Percentiles rank a stretch among this genome's conserved stretches.
Conservation (phyloP, 1,284 basidiomycete genomes). For the Volvariella surrecta region DNA sequence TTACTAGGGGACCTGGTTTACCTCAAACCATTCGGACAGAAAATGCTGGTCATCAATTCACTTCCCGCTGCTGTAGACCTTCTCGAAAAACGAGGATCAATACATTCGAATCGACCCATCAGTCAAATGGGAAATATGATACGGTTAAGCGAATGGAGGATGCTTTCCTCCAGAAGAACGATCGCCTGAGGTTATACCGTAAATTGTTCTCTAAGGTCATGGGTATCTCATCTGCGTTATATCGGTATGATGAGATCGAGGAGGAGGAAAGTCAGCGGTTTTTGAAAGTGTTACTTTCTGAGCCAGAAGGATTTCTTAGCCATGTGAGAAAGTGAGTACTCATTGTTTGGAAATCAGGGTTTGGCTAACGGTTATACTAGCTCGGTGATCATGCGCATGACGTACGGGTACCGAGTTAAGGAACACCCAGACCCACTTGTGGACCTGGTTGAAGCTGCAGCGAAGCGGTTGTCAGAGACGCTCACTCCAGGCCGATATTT, state of each 20-base stretch:
- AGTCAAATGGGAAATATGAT: conserved; percentile 25
- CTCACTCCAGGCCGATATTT: conserved; percentile 14
- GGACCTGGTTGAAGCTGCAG: conserved; percentile 9
- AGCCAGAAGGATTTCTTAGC: conserved; percentile 32
- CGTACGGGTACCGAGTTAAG: background rate
- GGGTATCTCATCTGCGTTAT: conserved; percentile 22
- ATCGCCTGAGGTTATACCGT: conserved; percentile 38
- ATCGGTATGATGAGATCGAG: conserved; percentile 27
- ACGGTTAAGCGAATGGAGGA: conserved; percentile 27
- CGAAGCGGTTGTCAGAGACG: background rate
- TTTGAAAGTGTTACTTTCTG: conserved; percentile 31
- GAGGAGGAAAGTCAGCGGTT: conserved; percentile 37
- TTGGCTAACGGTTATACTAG: background rate
- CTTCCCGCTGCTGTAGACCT: conserved; percentile 24
- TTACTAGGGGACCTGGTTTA: too few species aligned
- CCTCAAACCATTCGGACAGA: too few species aligned
- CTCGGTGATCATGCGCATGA: background rate
- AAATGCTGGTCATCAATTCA: conserved; percentile 29
- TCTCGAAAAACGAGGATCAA: conserved; percentile 27
- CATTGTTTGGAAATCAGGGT: too few species aligned
- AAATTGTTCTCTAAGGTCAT: conserved; percentile 35
- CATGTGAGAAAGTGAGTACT: conserved; percentile 34
- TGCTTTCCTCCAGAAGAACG: conserved; percentile 29
- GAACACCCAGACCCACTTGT: conserved; percentile 6
- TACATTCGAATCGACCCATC: conserved; percentile 31